Conservation (phyloP, 2,329 filamentous ascomycete genomes). For the Penicillium sclerotiorum region DNA sequence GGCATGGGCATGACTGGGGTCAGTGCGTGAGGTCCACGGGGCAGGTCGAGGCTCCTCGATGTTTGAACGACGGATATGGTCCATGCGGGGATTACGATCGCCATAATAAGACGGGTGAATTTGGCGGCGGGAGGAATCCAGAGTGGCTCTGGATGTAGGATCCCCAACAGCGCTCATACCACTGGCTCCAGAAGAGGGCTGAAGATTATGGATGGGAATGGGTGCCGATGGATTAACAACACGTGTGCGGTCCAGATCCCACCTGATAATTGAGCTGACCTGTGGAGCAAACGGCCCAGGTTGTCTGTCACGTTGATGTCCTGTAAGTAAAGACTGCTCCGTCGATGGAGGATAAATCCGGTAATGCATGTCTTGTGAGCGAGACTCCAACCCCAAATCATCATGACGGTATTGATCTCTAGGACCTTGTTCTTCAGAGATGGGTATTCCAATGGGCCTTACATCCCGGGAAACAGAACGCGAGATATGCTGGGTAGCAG, state of each 20-base stretch:
- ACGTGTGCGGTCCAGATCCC: conserved; percentile 20
- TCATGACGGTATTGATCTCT: conserved; percentile 22
- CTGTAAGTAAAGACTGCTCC: conserved; percentile 21
- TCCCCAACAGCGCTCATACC: conserved; percentile 22
- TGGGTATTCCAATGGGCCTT: conserved; percentile 16
- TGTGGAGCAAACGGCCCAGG: conserved; percentile 17
- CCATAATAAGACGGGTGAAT: conserved; percentile 21
- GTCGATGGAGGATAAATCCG: conserved; percentile 26
- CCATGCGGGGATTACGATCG: conserved; percentile 20
- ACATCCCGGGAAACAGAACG: conserved; percentile 13
- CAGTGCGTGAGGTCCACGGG: conserved; percentile 18
- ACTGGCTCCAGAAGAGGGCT: conserved; percentile 17
- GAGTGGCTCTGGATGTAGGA: conserved; percentile 20
- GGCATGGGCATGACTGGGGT: no score
- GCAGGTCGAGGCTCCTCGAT: conserved; percentile 14
- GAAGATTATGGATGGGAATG: conserved; percentile 14
- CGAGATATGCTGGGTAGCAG: conserved; percentile 17
- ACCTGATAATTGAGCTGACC: conserved; percentile 15
- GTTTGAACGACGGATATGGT: conserved; percentile 11
- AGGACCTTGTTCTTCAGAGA: conserved; percentile 16
- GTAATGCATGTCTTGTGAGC: conserved; percentile 23
- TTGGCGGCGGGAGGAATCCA: conserved; percentile 16
- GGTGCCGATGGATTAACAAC: conserved; percentile 19
- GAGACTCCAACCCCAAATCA: conserved; percentile 17
- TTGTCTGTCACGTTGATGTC: conserved; percentile 19